Evolutionary conservation across 345 rosid genomes (phyloP).

Genomic region (Eucalyptus curtisii): DNA sequence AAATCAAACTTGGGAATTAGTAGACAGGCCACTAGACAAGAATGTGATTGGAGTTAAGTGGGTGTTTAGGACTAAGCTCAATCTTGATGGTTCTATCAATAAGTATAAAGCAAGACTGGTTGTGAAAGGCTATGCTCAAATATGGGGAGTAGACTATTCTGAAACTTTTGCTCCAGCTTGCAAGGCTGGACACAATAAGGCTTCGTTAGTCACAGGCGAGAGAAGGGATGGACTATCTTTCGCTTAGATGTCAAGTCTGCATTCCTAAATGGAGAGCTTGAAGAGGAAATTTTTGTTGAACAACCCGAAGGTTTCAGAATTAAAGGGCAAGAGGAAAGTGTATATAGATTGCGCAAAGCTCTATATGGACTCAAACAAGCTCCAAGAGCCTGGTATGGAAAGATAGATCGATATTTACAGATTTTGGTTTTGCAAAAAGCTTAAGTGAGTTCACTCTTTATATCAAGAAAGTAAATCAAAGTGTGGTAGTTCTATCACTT

Average conservation of each 20-base stretch:
- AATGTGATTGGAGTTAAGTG: too few species aligned
- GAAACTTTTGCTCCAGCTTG: too few species aligned
- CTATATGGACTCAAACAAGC: background rate
- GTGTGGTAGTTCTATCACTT: background rate
- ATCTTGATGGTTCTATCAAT: too few species aligned
- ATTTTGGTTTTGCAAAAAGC: background rate
- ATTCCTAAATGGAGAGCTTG: background rate
- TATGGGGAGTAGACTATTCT: too few species aligned
- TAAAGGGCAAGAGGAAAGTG: background rate
- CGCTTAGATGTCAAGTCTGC: background rate
- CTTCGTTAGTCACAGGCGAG: background rate
- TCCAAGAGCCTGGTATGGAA: background rate
- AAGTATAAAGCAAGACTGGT: too few species aligned
- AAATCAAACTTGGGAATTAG: too few species aligned
- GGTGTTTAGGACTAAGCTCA: too few species aligned
- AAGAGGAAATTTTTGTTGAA: background rate
- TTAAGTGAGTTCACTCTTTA: too few species aligned
- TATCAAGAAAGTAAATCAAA: background rate
- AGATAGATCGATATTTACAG: background rate
- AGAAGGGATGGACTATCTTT: background rate
- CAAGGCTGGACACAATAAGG: too few species aligned
- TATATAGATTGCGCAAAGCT: background rate
- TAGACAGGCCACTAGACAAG: too few species aligned
- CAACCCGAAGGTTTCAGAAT: background rate
- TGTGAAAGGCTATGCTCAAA: too few species aligned